Evolutionary conservation across 164 flowering plant species (phyloP), one percentile per base, ranked within the genome.

Genomic region (Magnolia changhungtana): DNA sequence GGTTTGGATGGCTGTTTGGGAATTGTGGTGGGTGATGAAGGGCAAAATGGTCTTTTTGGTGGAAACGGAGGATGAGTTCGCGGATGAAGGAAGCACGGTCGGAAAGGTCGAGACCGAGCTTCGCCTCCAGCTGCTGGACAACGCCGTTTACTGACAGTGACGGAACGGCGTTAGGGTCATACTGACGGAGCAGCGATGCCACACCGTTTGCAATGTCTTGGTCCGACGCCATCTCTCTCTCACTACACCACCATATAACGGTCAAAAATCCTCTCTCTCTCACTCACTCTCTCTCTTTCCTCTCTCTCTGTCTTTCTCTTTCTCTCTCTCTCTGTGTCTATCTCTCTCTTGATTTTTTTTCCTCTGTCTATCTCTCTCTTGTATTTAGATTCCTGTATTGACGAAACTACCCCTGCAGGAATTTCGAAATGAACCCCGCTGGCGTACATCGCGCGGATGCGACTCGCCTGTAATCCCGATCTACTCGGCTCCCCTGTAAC

Each of bases 81-180:
- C 90, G 77, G 37, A 89, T 91, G 86, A 91, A 89, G 73, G 79
- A 83, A 50, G 86, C 75, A 76, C 89, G 90, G 85, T 90, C 84
- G 23, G 91, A 77, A 45, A 91, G 86, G 82, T 88, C 85, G 3
- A 84, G 69, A 73, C 98, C 96, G 75, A 91, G 82, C 74, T 89
- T 85, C 49, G 88, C 83, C 71, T 89, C 87, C 49, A 91, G 81
- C 77, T 81, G 90, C 75, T 86, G 82, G 29, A 91, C 89, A 73
- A 93, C 85, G 80, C 83, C 90, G 87, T 82, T 84, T 11, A 92
- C 55, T 50, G 73, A 55, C 16, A 55, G 61, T 55, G 92, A 72
- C 19, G 84, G 81, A 45, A 85, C 71, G 23, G 87, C 58, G 81
- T 80, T 84, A 10, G 91, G 91, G 85, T 83, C 87, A 0, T 87